Percentiles rank a stretch among this genome's conserved stretches.
These are phyloP conservation scores for Lentinula guzmanii DNA, from an alignment of 768 basidiomycete genomes.

Conservation along the genomic window DNA sequence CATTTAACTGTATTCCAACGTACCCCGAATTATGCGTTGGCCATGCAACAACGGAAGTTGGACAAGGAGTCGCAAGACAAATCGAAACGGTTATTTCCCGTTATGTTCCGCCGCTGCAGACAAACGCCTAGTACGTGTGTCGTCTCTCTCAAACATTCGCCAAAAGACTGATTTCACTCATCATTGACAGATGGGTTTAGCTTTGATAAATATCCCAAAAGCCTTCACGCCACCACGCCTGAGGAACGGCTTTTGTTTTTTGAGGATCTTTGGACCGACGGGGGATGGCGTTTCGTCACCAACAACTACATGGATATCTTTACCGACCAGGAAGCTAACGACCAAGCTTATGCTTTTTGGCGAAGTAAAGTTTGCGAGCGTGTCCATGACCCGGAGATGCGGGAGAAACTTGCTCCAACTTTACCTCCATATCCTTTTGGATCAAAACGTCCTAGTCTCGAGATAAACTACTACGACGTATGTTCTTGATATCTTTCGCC, in stretches of 20 bases:
- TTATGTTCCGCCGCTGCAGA: conserved; percentile 12
- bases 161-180: background rate
- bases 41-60: conserved; percentile 16
- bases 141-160: background rate
- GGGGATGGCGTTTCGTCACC: conserved; percentile 17
- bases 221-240: conserved; percentile 9
- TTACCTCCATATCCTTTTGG: conserved; percentile 19
- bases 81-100: conserved; percentile 14
- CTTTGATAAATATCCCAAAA: conserved; percentile 9
- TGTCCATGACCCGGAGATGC: conserved; percentile 13
- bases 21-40: conserved; percentile 18
- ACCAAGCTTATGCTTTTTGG: conserved; percentile 19
- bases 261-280: conserved; percentile 16
- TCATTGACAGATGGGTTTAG: conserved; percentile 10
- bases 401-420: conserved; percentile 19
- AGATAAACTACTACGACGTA: conserved; percentile 13
- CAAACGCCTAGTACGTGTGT: conserved; percentile 12
- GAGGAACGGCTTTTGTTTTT: conserved; percentile 17
- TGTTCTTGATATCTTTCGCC: background rate
- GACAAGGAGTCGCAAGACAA: conserved; percentile 8
- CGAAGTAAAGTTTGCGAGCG: conserved; percentile 15
- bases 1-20: conserved; percentile 23
- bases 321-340: conserved; percentile 13
- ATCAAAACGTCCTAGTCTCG: conserved; percentile 15
- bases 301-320: conserved; percentile 13